Evolutionary conservation across 2,329 filamentous ascomycete genomes (phyloP), one percentile per base, ranked within the genome.

Genomic region (Pseudocercospora pini-densiflorae): DNA sequence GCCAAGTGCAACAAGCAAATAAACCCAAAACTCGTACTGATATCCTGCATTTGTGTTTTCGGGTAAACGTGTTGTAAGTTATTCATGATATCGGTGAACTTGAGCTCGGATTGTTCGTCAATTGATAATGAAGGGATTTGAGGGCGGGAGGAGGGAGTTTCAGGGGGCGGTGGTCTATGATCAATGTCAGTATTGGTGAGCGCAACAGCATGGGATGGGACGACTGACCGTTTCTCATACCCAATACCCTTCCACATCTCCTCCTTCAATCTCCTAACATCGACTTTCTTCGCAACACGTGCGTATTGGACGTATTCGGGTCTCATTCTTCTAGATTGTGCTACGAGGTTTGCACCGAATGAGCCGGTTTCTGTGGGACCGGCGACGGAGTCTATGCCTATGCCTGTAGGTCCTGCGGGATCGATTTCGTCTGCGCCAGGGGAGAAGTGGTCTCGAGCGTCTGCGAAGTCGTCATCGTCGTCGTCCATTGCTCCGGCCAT

Each of bases 31-130:
- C 85, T 96, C 0, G 95, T 99, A 40, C 93, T 97, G 75, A 99
- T 98, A 79, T 99, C 95, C 67, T 91, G 89, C 88, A 99, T 92
- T 67, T 89, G 88, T 72, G 92, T 86, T 78, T 92, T 91, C 10
- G 93, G 90, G 76, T 99, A 99, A 7, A 97, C 93, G 4, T 85
- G 81, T 77, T 96, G 92, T 55, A 99, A 82, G 68, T 90, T 90
- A 77, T 97, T 96, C 89, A 99, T 96, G 66, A 99, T 89, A 21
- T 90, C 84, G 0, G 94, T 98, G 80, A 99, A 99, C 74, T 91
- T 93, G 71, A 97, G 85, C 3, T 84, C 78, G 68, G 81, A 81
- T 61, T 83, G 76, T 14, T 87, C 85, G 40, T 72, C 69, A 27
- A 62, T 54, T 2, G 69, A 65, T 2, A 74, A 62, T 5, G 70